Evolutionary conservation across 768 basidiomycete species (phyloP), one percentile per base, ranked within the genome.

Genomic region (Exsudoporus frostii): DNA sequence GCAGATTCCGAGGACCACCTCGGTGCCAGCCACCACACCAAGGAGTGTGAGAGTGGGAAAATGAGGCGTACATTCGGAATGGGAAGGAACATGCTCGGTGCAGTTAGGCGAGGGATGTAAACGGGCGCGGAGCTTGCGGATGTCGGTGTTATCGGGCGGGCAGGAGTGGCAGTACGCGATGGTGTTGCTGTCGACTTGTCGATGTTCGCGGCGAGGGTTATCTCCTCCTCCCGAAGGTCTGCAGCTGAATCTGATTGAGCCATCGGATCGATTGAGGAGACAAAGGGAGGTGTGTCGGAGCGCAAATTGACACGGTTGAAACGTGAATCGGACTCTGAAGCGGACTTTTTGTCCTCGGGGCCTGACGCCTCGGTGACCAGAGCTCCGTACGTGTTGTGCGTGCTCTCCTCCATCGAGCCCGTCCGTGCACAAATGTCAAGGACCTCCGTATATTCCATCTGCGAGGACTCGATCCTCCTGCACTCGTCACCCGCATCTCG

Each of bases 31-130:
- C 81, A 86, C 82, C 83, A 87, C 11, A 78, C 76, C 41, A 87
- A 73, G 53, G 75, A 70, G 68, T 74, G 74, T 42, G 77, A 79
- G 56, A 80, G 71, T 45, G 72, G 72, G 51, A 46, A 65, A 68
- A 59, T 29, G 60, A 61, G 73, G 81, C 88, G 82, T 79, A 92
- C 90, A 75, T 90, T 90, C 46, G 91, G 90, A 39, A 92, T 87
- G n/a, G 90, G 90, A 43, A 92, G 73, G 67, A 92, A 92, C 85
- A 92, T 86, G 32, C 83, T 86, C 32, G 90, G 84, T 27, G 81
- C 69, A 33, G 85, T 76, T 34, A 92, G 80, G 34, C 82, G 82
- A 2, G 89, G 88, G 25, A 89, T 73, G 66, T 83, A 85, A 20
- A 88, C 63, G 43, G 66, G 65, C 13, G 63, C 50, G 20, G 61